A percentile compares a stretch with the other conserved stretches of the same genome.
phyloP scores from a whole-genome alignment of 163 green algal species.

The Botryococcus braunii region DNA sequence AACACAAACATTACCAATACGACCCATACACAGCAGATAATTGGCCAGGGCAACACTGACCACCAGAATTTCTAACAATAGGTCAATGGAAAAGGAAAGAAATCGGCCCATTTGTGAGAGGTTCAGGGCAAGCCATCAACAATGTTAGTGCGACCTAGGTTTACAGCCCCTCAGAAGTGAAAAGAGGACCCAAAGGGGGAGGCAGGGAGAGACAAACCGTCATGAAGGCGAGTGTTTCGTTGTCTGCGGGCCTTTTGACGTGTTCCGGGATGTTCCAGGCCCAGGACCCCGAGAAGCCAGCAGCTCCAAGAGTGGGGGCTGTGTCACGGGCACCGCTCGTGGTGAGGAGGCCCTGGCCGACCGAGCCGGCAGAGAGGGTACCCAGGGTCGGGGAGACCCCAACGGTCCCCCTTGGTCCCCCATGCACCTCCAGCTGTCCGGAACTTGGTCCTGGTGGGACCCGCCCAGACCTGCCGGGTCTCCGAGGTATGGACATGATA shows the following conservation, averaged over 20 bases:
- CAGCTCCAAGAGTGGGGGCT: not conserved
- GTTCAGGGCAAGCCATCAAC: not conserved
- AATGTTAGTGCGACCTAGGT: not conserved
- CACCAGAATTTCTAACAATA: not conserved
- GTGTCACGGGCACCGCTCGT: not conserved
- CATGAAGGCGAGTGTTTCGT: constrained; percentile 18
- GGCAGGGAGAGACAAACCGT: too few species aligned
- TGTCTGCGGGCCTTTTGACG: constrained; percentile 7
- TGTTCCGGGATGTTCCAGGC: constrained; percentile 1
- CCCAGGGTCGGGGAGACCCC: not conserved
- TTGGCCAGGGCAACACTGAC: not conserved
- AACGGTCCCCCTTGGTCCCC: not conserved
- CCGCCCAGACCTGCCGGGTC: too few species aligned
- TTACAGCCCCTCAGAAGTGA: not conserved
- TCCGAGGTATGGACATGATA: too few species aligned
- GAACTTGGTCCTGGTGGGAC: too few species aligned
- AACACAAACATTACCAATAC: too few species aligned
- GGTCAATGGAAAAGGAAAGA: not conserved
- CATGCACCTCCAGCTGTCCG: too few species aligned
- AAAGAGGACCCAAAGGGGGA: not conserved
- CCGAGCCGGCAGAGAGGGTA: too few species aligned
- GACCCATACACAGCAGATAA: not conserved
- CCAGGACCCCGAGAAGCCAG: not conserved
- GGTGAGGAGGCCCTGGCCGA: not conserved
- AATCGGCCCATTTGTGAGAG: not conserved